Evolutionary conservation across 2,329 filamentous ascomycete species (phyloP), one percentile per base, ranked within the genome.

Genomic region (Pestalotiopsis sp.): DNA sequence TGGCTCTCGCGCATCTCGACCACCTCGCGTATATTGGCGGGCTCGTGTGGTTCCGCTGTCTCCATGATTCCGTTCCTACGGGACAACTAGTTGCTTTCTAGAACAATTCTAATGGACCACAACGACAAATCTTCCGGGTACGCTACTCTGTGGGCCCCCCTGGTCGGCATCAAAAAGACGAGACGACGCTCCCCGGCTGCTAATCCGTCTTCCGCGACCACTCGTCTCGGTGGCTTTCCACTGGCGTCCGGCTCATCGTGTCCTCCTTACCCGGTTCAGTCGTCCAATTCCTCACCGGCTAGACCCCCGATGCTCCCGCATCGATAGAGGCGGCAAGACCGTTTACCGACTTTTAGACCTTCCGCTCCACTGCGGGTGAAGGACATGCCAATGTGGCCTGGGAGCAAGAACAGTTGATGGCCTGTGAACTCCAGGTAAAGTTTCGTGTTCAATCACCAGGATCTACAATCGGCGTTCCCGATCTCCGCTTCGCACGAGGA

Each of bases 391-490:
- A 36, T 62, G 36, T 62, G 25, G 36, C 27, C 36, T 23, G 4
- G 49, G 61, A 45, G 41, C 38, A 25, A 23, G 39, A 39, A 49
- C 61, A 49, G n/a, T 20, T 45, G 36, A 9, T 64, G 61, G 39
- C 49, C 61, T 64, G 61, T 52, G 61, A 52, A 12, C 6, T 27
- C 59, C 61, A 64, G 14, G 36, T 17, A 45, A 23, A 45, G 61
- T 49, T 64, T 64, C 61, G 38, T 45, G 20, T 45, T 64, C 39
- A 27, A 14, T 12, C 23, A 45, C 61, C 17, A 49, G 20, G 20
- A 64, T 49, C 36, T 62, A 52, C 27, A 62, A 62, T 49, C 61
- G 61, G 61, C 61, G n/a, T 62, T 62, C 59, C 59, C 27, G 59
- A 20, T 25, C 59, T 62, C 59, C 59, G 59, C 59, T 39, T 62